These are phyloP conservation scores for Haematococcus lacustris DNA, from an alignment of 139 green algal genomes.

Conservation along the genomic window DNA sequence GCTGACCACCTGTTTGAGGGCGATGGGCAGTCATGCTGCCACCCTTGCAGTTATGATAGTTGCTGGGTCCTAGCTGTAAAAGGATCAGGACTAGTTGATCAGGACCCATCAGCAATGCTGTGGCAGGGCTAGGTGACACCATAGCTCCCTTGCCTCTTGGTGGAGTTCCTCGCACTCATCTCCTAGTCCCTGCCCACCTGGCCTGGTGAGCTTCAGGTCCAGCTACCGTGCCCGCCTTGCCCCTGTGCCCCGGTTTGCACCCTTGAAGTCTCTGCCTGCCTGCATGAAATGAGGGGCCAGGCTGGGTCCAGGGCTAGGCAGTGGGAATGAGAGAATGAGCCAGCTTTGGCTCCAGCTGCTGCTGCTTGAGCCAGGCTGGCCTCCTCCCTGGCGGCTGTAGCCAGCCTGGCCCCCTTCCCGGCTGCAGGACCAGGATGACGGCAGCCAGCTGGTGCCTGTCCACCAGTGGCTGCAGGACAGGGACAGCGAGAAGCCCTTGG, in stretches of 20 bases:
- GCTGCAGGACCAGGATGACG: slow-evolving; percentile 73
- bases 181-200: too few relatives aligned
- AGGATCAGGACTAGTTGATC: neutral
- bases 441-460: slow-evolving; percentile 50
- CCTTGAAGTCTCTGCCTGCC: neutral
- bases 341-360: neutral
- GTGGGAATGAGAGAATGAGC: neutral
- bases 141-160: too few relatives aligned
- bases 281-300: too few relatives aligned
- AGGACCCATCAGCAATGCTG: neutral
- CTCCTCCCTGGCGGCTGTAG: neutral
- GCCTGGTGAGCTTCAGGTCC: too few relatives aligned
- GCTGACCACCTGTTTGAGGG: neutral
- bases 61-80: neutral
- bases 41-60: too few relatives aligned
- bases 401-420: neutral
- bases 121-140: too few relatives aligned
- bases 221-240: too few relatives aligned
- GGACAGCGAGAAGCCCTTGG: slow-evolving; percentile 62
- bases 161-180: too few relatives aligned
- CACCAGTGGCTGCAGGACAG: slow-evolving; percentile 44
- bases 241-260: neutral
- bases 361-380: neutral
- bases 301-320: too few relatives aligned
- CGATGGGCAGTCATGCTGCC: neutral